A percentile compares a stretch with the other conserved stretches of the same genome.
Evolutionary conservation across 2,329 filamentous ascomycete species (phyloP).

Genomic region (Pseudophaeomoniella oleicola): DNA sequence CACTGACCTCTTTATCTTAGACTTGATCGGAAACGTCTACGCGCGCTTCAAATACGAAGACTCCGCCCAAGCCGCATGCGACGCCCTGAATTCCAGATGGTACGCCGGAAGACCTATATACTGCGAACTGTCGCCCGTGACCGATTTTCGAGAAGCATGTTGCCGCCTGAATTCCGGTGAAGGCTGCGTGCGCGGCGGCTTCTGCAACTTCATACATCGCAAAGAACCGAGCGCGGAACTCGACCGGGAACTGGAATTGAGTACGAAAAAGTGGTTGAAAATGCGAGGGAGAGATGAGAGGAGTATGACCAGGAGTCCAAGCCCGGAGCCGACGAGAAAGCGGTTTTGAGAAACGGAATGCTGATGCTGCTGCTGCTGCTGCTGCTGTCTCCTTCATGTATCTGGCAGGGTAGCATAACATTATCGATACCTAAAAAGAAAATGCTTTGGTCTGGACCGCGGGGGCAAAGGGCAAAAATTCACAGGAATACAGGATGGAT

Average conservation of each 20-base stretch:
- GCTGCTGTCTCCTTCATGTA: no score
- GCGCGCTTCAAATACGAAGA: conserved; percentile 99
- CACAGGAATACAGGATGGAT: no score
- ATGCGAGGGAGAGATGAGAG: conserved; percentile 68
- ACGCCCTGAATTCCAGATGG: conserved; percentile 87
- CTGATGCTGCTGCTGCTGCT: no score
- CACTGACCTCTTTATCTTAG: conserved; percentile 26
- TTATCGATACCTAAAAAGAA: no score
- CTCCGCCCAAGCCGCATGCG: conserved; percentile 81
- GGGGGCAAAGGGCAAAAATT: no score
- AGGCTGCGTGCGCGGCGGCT: conserved; percentile 87
- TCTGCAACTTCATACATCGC: conserved; percentile 98
- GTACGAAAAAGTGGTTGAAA: conserved; percentile 94
- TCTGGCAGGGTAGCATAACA: no score
- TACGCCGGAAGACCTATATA: conserved; percentile 96
- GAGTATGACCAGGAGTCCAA: conserved; percentile 69
- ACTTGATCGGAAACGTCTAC: conserved; percentile 98
- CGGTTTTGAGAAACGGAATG: conserved; percentile 28
- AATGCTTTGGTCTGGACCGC: no score
- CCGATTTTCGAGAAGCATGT: conserved; percentile 95
- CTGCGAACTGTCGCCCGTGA: conserved; percentile 92
- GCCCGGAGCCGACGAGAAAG: conserved; percentile 66
- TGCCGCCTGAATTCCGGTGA: conserved; percentile 89
- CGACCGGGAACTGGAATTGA: conserved; percentile 71
- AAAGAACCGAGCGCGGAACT: conserved; percentile 87